Conservation (phyloP, 129 eudicot species). For the Apium graveolens region DNA sequence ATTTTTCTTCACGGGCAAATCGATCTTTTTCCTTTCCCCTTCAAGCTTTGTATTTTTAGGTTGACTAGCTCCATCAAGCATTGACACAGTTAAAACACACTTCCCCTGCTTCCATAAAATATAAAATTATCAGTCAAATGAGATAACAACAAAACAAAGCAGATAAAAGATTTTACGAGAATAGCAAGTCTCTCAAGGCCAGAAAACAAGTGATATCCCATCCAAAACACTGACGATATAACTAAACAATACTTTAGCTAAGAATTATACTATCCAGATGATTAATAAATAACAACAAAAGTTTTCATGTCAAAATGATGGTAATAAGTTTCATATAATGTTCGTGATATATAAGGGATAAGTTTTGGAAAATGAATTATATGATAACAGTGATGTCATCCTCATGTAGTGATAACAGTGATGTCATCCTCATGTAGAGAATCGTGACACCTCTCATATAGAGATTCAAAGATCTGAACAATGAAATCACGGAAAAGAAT, state of each 20-base stretch:
- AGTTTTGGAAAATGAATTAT: neutral
- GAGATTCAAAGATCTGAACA: neutral
- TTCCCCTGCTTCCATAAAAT: constrained; percentile 42
- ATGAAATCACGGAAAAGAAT: neutral
- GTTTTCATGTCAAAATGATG: neutral
- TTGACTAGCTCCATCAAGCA: constrained; percentile 32
- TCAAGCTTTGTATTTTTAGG: constrained; percentile 44
- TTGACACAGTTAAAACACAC: constrained; percentile 19
- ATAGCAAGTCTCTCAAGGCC: neutral
- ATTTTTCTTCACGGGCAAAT: constrained; percentile 89
- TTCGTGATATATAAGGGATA: neutral
- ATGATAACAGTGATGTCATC: neutral
- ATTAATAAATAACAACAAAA: neutral
- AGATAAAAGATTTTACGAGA: neutral
- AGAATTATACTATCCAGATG: too few relatives aligned
- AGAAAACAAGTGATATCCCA: neutral
- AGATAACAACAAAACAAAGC: neutral
- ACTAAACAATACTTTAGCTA: neutral
- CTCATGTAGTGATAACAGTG: too few relatives aligned
- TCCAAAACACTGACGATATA: neutral
- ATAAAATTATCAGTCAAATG: neutral
- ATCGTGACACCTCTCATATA: neutral
- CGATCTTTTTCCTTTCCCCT: constrained; percentile 53
- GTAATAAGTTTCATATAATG: neutral
- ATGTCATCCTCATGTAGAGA: neutral